phyloP scores from a whole-genome alignment of 768 basidiomycete species.

The Lentinus brumalis region DNA sequence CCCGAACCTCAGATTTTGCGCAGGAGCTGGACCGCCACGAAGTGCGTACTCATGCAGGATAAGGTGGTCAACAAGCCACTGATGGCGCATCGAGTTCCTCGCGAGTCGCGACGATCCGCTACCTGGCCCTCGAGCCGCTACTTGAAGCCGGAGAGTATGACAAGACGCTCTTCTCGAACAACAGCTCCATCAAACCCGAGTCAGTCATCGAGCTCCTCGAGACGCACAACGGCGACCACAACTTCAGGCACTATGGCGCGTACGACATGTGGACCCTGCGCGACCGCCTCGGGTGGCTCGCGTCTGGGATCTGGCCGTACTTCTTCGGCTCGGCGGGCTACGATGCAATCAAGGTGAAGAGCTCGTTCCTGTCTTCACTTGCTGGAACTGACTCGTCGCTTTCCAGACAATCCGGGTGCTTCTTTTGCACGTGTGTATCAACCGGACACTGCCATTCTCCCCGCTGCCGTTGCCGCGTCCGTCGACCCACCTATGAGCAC shows the following conservation, averaged over 20 bases:
- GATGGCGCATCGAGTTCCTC: slow-evolving; percentile 39
- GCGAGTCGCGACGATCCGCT: slow-evolving; percentile 41
- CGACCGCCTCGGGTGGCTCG: slow-evolving; percentile 36
- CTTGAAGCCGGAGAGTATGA: slow-evolving; percentile 38
- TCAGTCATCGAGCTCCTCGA: slow-evolving; percentile 41
- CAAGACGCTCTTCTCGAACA: slow-evolving; percentile 45
- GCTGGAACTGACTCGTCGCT: slow-evolving; percentile 49
- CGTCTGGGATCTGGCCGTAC: slow-evolving; percentile 41
- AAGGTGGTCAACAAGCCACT: slow-evolving; percentile 26
- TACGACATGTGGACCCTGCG: slow-evolving; percentile 43
- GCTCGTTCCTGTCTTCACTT: slow-evolving; percentile 45
- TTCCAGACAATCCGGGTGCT: slow-evolving; percentile 43
- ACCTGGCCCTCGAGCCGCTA: slow-evolving; percentile 45
- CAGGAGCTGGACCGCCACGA: slow-evolving; percentile 24
- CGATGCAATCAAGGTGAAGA: slow-evolving; percentile 39
- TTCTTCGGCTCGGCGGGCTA: slow-evolving; percentile 41
- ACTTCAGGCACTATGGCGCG: slow-evolving; percentile 37
- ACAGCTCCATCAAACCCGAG: slow-evolving; percentile 44
- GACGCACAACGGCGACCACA: slow-evolving; percentile 40
- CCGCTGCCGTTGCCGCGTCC: slow-evolving; percentile 33
- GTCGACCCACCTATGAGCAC: slow-evolving; percentile 30
- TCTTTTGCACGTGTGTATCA: slow-evolving; percentile 40
- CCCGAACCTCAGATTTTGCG: slow-evolving; percentile 33
- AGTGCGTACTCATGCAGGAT: slow-evolving; percentile 34
- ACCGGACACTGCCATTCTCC: slow-evolving; percentile 36